phyloP scores from a whole-genome alignment of 148 eudicot genomes.

The Rhododendron molle region DNA sequence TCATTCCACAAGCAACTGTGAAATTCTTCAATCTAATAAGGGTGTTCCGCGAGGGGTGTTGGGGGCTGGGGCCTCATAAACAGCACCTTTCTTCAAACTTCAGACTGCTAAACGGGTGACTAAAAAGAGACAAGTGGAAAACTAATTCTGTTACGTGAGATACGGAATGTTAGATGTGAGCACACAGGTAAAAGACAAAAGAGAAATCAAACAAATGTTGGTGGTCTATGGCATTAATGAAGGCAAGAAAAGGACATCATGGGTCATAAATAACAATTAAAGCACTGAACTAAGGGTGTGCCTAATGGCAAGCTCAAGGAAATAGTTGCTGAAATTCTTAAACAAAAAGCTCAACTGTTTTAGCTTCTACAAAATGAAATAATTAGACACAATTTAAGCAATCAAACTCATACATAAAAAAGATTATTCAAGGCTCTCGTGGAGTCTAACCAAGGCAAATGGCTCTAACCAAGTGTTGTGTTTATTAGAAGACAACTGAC shows the following conservation, averaged over 20 bases:
- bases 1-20: not conserved
- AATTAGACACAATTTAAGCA: not conserved
- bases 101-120: not conserved
- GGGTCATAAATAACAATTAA: not conserved
- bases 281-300: not conserved
- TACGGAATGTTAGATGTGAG: not conserved
- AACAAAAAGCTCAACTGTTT: not conserved
- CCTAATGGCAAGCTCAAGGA: not conserved
- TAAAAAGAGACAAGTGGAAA: not conserved
- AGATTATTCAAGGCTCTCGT: not conserved
- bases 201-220: not conserved
- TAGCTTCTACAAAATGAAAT: not conserved
- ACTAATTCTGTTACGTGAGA: not conserved
- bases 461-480: not conserved
- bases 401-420: not conserved
- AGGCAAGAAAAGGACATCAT: not conserved
- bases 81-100: not conserved
- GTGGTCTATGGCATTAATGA: not conserved
- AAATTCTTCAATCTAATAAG: not conserved
- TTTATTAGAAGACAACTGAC: not conserved
- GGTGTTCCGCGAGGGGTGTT: not conserved
- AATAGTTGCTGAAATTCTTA: not conserved
- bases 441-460: not conserved
- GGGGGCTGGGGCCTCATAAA: not conserved
- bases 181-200: not conserved